Base-by-base conservation (phyloP, 345 rosid genomes). In the Viola odorata region DNA sequence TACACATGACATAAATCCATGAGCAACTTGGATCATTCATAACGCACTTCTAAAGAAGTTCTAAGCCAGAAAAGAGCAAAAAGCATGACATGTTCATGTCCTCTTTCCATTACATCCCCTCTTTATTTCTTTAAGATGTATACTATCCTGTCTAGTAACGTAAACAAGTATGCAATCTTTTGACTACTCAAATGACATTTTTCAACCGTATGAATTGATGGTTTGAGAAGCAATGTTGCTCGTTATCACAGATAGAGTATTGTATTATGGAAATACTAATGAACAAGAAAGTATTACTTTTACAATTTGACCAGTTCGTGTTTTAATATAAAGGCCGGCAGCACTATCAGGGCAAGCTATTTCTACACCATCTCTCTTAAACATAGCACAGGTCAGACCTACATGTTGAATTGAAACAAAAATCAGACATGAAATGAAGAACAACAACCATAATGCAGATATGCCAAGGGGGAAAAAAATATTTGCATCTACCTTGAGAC, bases 301-400 rank as follows among this genome's bases (percentile, higher is more conserved):
- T 65, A 85, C 94, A 50, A 89, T 74, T 60, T 92, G 81, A 81
- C 77, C 86, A 3, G 78, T 74, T 74, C 96, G 84, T 67, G 94
- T 85, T 80, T 74, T 79, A 77, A 92, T 79, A 75, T 89, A 92
- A 66, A 92, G 89, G 71, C 98, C 98, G 51, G 96, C 84, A 73
- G 77, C 82, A 75, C 72, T 77, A 76, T 85, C 94, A 1, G 96
- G 91, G 69, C 88, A 92, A 80, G 94, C 77, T 73, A 83, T 72
- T 81, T 84, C 89, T 64, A 73, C 76, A 57, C 82, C 86, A 61
- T 83, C 79, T 76, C 85, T 85, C 61, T 75, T 84, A 82, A 85
- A 89, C 73, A 89, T 77, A 47, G 82, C 96, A 79, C 87, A 83
- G 58, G 96, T 92, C 79, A 92, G 85, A 79, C 98, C 98, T 91